Conservation (phyloP, 345 rosid genomes). For the Gossypium bickii region DNA sequence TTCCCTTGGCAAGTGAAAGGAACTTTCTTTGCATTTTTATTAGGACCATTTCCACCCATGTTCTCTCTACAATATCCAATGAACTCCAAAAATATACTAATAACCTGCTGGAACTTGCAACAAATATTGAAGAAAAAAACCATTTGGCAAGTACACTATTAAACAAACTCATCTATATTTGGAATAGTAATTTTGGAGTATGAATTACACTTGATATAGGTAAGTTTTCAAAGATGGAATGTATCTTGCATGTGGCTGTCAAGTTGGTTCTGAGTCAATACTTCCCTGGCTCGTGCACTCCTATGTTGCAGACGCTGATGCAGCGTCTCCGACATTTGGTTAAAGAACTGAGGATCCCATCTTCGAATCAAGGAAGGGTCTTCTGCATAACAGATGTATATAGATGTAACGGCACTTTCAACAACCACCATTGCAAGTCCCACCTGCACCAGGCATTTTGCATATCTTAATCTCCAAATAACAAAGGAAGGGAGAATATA, state of each 20-base stretch:
- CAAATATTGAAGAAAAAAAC: neutral
- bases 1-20: neutral
- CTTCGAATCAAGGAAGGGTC: slow-evolving; percentile 71
- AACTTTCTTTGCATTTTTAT: slow-evolving; percentile 1
- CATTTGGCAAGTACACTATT: neutral
- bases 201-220: neutral
- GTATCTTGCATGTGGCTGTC: slow-evolving; percentile 30
- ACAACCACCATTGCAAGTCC: slow-evolving; percentile 91
- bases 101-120: neutral
- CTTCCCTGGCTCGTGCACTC: slow-evolving; percentile 67
- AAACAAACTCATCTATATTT: slow-evolving; percentile 15
- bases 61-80: neutral
- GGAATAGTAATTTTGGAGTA: slow-evolving; percentile 8
- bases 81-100: neutral
- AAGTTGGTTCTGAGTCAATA: slow-evolving; percentile 37
- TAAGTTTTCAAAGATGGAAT: slow-evolving; percentile 22
- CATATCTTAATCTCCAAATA: neutral
- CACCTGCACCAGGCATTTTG: slow-evolving; percentile 40
- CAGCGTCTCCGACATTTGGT: slow-evolving; percentile 69
- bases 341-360: slow-evolving; percentile 70
- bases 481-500: neutral
- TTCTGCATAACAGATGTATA: slow-evolving; percentile 89
- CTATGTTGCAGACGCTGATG: slow-evolving; percentile 88
- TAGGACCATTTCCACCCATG: neutral
- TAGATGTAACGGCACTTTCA: slow-evolving; percentile 88